Percentiles rank a stretch among this genome's conserved stretches.
phyloP scores from a whole-genome alignment of 2,329 filamentous ascomycete species.

The Penicillium sclerotigenum region DNA sequence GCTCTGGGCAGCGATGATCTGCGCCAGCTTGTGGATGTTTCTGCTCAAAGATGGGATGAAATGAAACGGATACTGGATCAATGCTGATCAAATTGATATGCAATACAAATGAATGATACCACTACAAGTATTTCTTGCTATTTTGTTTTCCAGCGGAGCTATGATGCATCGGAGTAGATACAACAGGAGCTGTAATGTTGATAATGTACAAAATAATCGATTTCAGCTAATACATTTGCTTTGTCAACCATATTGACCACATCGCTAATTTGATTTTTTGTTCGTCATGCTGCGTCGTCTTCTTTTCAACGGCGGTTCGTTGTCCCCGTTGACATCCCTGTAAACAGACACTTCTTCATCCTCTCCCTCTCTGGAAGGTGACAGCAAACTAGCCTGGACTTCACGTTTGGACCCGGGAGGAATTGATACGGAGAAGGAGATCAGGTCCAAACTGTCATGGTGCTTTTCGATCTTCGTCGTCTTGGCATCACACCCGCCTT shows the following conservation, averaged over 20 bases:
- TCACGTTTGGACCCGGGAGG: conserved; percentile 17
- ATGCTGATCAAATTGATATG: conserved; percentile 22
- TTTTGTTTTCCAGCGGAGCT: neutral
- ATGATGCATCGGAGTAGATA: neutral
- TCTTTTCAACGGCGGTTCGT: conserved; percentile 37
- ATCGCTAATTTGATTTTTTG: conserved; percentile 10
- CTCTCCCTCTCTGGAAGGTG: neutral
- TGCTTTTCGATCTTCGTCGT: conserved; percentile 14
- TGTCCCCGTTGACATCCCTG: conserved; percentile 18
- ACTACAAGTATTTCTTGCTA: conserved; percentile 8
- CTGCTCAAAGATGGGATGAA: conserved; percentile 63
- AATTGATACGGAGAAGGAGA: conserved; percentile 35
- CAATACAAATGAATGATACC: conserved; percentile 28
- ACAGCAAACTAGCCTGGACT: neutral
- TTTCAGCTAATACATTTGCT: neutral
- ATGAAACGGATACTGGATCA: conserved; percentile 46
- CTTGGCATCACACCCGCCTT: conserved; percentile 2
- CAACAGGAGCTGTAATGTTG: neutral
- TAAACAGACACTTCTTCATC: conserved; percentile 23
- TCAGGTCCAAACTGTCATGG: conserved; percentile 23
- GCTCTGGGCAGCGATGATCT: conserved; percentile 64
- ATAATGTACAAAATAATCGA: neutral
- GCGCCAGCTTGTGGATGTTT: conserved; percentile 56
- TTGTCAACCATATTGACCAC: neutral
- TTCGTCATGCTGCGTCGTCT: conserved; percentile 29